A percentile compares a stretch with the other conserved stretches of the same genome.
These are phyloP conservation scores for Bacidia rubella DNA, from an alignment of 495 filamentous ascomycete genomes.

Conservation along the genomic window DNA sequence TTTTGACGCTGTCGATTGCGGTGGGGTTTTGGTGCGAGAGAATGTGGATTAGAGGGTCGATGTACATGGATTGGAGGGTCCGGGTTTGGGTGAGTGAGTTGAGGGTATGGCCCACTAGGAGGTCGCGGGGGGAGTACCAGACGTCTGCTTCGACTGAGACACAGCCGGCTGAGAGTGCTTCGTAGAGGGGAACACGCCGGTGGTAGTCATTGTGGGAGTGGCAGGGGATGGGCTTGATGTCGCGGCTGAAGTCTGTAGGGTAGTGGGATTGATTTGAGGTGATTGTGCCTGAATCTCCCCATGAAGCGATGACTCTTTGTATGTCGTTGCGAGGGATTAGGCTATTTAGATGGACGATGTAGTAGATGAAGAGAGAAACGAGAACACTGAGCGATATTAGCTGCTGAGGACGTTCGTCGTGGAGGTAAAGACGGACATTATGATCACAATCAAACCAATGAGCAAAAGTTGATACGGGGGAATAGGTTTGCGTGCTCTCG, in stretches of 20 bases:
- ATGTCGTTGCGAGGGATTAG: constrained; percentile 10
- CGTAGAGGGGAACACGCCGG: constrained; percentile 44
- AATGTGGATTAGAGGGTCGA: constrained; percentile 47
- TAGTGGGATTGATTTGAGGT: not conserved
- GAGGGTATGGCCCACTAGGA: constrained; percentile 46
- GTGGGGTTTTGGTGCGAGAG: constrained; percentile 40
- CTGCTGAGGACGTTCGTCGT: not conserved
- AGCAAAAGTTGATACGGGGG: not conserved
- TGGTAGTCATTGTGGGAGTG: constrained; percentile 62
- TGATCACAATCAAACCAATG: not conserved
- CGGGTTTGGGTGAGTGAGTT: constrained; percentile 37
- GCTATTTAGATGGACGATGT: constrained; percentile 1
- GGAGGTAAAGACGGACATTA: not conserved
- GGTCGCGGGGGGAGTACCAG: constrained; percentile 37
- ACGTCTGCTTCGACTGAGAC: constrained; percentile 65
- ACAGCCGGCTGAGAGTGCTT: constrained; percentile 37
- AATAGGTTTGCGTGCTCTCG: not conserved
- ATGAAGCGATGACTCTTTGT: constrained; percentile 6
- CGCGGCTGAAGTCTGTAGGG: constrained; percentile 38
- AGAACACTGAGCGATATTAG: not conserved
- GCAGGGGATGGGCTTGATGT: constrained; percentile 43
- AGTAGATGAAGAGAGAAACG: constrained; percentile 8
- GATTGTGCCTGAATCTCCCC: constrained; percentile 1
- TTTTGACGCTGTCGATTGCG: not conserved
- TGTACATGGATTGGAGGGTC: constrained; percentile 50